Conservation (phyloP, 176 grass and related monocot genomes). For the Hordeum marinum region DNA sequence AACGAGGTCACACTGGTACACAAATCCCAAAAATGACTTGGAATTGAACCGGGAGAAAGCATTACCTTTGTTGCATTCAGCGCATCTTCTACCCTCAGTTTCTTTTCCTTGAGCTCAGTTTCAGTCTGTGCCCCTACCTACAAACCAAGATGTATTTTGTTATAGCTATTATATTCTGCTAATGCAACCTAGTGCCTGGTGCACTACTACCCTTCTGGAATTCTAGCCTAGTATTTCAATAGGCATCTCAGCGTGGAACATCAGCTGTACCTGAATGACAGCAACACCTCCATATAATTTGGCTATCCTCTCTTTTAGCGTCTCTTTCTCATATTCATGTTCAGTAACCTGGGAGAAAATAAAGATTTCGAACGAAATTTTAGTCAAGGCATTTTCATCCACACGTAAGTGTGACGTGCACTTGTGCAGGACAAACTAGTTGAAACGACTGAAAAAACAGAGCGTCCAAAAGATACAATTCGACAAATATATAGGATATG, state of each 20-base stretch:
- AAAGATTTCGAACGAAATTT: not conserved
- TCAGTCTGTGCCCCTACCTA: conserved; percentile 96
- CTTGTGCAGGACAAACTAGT: not conserved
- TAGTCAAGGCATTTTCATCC: not conserved
- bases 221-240: not conserved
- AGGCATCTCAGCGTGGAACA: not conserved
- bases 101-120: conserved; percentile 88
- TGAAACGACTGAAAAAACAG: not conserved
- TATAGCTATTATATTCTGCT: not conserved
- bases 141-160: not conserved
- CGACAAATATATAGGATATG: no score
- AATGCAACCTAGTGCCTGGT: conserved; percentile 5
- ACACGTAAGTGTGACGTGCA: not conserved
- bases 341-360: not conserved
- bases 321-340: not conserved
- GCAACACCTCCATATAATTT: conserved; percentile 56
- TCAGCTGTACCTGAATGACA: conserved; percentile 67
- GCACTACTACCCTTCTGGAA: not conserved
- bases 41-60: not conserved
- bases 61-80: conserved; percentile 89
- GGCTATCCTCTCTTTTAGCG: not conserved
- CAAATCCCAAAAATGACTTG: not conserved
- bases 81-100: conserved; percentile 95
- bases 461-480: not conserved
- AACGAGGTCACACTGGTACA: not conserved